Evolutionary conservation across 768 basidiomycete species (phyloP), one percentile per base, ranked within the genome.

Genomic region (Harrya chromipes): DNA sequence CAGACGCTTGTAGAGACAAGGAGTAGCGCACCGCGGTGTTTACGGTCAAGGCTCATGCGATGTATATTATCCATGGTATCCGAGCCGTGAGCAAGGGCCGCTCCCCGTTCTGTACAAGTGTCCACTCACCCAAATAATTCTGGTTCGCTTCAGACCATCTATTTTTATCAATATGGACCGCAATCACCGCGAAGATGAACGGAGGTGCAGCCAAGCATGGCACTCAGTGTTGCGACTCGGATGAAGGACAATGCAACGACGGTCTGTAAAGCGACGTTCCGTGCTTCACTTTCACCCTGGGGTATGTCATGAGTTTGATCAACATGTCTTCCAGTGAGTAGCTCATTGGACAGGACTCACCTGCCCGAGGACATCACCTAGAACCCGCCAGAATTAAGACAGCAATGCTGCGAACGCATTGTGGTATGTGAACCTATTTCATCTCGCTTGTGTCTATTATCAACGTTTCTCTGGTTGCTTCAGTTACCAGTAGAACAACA

Each of bases 121-220:
- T n/a, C n/a, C n/a, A n/a, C n/a, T n/a, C n/a, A n/a, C n/a, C 67
- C 83, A 85, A 53, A 84, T 81, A 44, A 42, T 45, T 19, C 17
- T 26, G 26, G 6, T 4, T 26, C 26, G 26, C 8, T 26, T 26
- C 26, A 26, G 26, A 26, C 26, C 26, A 26, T 26, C 26, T 23
- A 23, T 35, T n/a, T 37, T 53, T 46, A 45, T 40, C 68, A 58
- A 54, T 87, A 79, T 7, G 83, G 26, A 6, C 75, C 23, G 78
- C 67, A 16, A 83, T 56, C 17, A 78, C 79, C 4, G 85, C 75
- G 59, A 85, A 80, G 6, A 74, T 65, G 72, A 81, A 90, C 16
- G 88, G 89, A 8, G 89, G 90, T 8, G 84, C 88, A 86, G 12
- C 85, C 85, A 63, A 94, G 73, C 6, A 90, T 92, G 14, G 76